Percentiles rank a stretch among this genome's conserved stretches.
Conservation (phyloP, 441 rosid species). For the Croton setiger region DNA sequence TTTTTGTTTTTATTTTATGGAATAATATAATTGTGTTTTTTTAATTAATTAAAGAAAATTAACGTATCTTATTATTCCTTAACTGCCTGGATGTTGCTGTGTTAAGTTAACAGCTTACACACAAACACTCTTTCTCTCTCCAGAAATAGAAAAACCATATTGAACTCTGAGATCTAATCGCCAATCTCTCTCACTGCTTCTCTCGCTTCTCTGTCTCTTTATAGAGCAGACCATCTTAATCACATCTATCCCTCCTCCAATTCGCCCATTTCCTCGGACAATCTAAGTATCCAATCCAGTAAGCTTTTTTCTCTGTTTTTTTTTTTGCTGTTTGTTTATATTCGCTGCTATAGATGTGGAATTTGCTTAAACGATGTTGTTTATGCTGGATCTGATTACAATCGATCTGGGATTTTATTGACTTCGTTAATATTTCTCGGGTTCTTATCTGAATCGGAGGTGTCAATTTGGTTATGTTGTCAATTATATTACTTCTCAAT, state of each 20-base stretch:
- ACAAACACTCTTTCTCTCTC: not conserved
- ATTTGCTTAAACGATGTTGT: not conserved
- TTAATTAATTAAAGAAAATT: not conserved
- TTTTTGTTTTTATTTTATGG: not conserved
- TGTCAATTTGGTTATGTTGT: not conserved
- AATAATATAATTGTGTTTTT: not conserved
- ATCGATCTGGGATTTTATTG: slow-evolving; percentile 12
- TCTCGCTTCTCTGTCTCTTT: slow-evolving; percentile 11
- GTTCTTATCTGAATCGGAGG: not conserved
- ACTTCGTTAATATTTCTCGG: not conserved
- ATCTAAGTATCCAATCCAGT: not conserved
- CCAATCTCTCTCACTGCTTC: not conserved
- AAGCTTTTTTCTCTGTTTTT: slow-evolving; percentile 5
- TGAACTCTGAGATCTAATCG: slow-evolving; percentile 17
- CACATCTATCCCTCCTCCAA: not conserved
- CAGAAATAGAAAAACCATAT: slow-evolving; percentile 3
- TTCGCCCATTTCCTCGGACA: not conserved
- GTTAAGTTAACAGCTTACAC: not conserved
- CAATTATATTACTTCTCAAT: not conserved
- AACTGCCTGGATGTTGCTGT: not conserved
- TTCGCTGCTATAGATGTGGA: not conserved
- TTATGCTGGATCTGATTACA: slow-evolving; percentile 16
- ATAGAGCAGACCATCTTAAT: not conserved
- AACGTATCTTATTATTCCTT: not conserved
- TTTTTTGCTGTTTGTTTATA: not conserved